phyloP scores from a whole-genome alignment of 805 yeast genomes.

The Teunomyces tritomae region DNA sequence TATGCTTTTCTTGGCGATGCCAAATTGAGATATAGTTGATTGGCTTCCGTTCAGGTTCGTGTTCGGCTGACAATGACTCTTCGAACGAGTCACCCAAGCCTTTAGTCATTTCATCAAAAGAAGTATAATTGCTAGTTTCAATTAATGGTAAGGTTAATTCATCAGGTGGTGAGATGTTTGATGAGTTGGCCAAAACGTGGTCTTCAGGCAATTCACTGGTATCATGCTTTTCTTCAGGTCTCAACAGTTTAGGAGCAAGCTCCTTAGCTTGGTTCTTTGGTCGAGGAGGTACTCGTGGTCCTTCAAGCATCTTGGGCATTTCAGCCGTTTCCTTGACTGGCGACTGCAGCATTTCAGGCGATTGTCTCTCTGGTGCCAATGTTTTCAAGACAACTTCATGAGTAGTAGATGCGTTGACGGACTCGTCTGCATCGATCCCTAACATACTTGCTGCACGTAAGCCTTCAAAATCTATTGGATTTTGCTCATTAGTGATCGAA shows the following conservation, averaged over 20 bases:
- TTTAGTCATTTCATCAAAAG: slow-evolving; percentile 40
- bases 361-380: slow-evolving; percentile 16
- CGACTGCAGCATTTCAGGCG: neutral
- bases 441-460: slow-evolving; percentile 7
- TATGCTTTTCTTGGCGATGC: slow-evolving; percentile 36
- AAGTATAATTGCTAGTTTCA: slow-evolving; percentile 39
- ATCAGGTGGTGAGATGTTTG: slow-evolving; percentile 37
- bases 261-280: neutral
- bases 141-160: slow-evolving; percentile 33
- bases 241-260: neutral
- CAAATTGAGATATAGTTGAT: slow-evolving; percentile 38
- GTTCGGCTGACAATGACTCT: slow-evolving; percentile 41
- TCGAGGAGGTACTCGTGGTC: neutral
- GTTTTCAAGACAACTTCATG: slow-evolving; percentile 15
- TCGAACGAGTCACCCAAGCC: slow-evolving; percentile 29
- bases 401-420: slow-evolving; percentile 8
- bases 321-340: neutral
- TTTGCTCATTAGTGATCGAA: neutral
- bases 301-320: neutral
- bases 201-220: slow-evolving; percentile 3
- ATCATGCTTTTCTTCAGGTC: neutral
- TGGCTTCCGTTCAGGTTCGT: slow-evolving; percentile 30
- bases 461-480: slow-evolving; percentile 11
- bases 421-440: slow-evolving; percentile 3
- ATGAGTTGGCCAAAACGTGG: slow-evolving; percentile 40